Percentiles rank a stretch among this genome's conserved stretches.
Conservation (phyloP, 2,329 filamentous ascomycete species). For the Samsoniella hepiali region DNA sequence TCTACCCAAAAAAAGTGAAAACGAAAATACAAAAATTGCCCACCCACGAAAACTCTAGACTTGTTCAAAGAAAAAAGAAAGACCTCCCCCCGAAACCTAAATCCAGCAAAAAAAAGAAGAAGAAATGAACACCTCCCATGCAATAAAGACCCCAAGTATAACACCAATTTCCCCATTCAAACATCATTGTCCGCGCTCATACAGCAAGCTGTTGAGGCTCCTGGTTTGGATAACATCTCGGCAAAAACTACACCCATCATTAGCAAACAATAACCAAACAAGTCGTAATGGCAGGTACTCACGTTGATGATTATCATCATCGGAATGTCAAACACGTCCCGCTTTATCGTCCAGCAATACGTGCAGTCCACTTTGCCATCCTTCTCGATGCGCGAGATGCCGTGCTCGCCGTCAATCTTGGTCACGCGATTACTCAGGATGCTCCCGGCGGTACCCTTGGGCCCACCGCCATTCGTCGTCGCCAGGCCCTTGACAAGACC, state of each 20-base stretch:
- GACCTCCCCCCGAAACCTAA: slow-evolving; percentile 25
- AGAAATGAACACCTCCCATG: slow-evolving; percentile 25
- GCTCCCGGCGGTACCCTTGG: slow-evolving; percentile 40
- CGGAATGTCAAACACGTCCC: slow-evolving; percentile 96
- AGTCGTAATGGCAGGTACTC: slow-evolving; percentile 42
- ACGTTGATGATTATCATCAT: slow-evolving; percentile 99
- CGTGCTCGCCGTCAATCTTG: slow-evolving; percentile 67
- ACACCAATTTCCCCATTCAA: neutral
- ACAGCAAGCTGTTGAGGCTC: slow-evolving; percentile 55
- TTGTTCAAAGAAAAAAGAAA: neutral
- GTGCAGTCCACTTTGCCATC: slow-evolving; percentile 93
- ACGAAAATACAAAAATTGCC: neutral
- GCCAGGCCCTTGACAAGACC: slow-evolving; percentile 39
- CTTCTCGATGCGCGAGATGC: slow-evolving; percentile 76
- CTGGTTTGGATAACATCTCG: slow-evolving; percentile 57
- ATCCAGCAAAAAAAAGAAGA: slow-evolving; percentile 19
- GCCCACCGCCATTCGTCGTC: slow-evolving; percentile 42
- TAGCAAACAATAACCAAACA: neutral
- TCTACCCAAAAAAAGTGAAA: neutral
- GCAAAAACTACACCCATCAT: slow-evolving; percentile 47
- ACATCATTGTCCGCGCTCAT: slow-evolving; percentile 28
- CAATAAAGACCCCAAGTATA: slow-evolving; percentile 11
- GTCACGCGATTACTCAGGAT: slow-evolving; percentile 59
- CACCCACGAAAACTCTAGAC: neutral
- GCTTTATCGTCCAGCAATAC: slow-evolving; percentile 95